Evolutionary conservation across 805 yeast species (phyloP), one percentile per base, ranked within the genome.

Genomic region (Candida corydali): DNA sequence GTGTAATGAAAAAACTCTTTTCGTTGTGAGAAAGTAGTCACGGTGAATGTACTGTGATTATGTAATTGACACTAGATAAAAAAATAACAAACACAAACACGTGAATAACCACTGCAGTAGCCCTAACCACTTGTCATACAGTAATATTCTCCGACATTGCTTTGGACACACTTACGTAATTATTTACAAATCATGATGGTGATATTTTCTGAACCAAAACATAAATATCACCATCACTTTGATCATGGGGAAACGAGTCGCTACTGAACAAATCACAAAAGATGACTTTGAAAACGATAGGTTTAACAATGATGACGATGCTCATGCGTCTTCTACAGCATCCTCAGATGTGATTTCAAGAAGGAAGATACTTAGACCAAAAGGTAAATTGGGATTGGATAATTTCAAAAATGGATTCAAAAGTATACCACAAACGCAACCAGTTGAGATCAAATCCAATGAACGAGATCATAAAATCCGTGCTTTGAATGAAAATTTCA

Each of bases 281-380:
- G 86, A 80, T 38, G 63, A 58, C 19, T 34, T 37, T 15, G 46
- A 38, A 7, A 38, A 28, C 8, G 45, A 37, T 17, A 5, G n/a
- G 7, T 11, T 5, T 5, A 15, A 20, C 15, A 32, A 29, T 29
- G 50, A 47, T 16, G 40, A 26, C 5, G 31, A 67, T 26, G 71
- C 65, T 12, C 75, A 65, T 4, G 67, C 61, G 31, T 47, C 51
- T 5, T 43, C 53, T 25, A 63, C 69, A 23, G 41, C 49, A n/a
- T 38, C 32, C n/a, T 66, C 74, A 3, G 78, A 70, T 4, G 79
- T 76, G 5, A 57, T 87, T 73, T 75, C 87, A 18, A 70, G 63
- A 38, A 69, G 96, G 50, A 82, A 78, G 63, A 83, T 86, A 39
- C 73, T 85, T 18, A 67, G 73, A 50, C 82, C 83, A 11, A 71